Percentiles rank a stretch among this genome's conserved stretches.
phyloP scores from a whole-genome alignment of 2,329 filamentous ascomycete species.

The Teratosphaeria viscida region DNA sequence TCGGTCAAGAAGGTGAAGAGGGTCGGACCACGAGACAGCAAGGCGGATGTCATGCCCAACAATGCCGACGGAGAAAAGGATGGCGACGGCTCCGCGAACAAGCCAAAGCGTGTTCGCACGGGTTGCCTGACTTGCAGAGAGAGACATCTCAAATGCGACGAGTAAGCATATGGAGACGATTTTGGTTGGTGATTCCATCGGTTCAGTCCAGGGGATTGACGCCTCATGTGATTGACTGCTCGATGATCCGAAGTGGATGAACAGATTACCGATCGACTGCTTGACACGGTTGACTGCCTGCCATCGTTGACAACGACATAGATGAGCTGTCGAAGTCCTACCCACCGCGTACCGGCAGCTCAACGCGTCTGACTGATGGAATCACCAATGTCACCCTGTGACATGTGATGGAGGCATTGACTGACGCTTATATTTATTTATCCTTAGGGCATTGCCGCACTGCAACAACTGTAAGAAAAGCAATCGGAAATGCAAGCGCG shows the following conservation, averaged over 20 bases:
- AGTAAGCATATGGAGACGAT: conserved; percentile 27
- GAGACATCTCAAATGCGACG: conserved; percentile 84
- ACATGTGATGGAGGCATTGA: neutral
- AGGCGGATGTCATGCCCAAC: conserved; percentile 14
- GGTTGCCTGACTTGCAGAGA: conserved; percentile 86
- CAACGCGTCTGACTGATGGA: neutral
- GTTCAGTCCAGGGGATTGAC: conserved; percentile 20
- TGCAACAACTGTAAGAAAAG: conserved; percentile 82
- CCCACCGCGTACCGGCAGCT: neutral
- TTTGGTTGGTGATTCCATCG: conserved; percentile 18
- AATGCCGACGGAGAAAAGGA: conserved; percentile 24
- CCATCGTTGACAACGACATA: neutral
- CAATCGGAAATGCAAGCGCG: conserved; percentile 72
- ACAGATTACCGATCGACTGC: neutral
- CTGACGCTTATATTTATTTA: neutral
- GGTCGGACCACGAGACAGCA: conserved; percentile 18
- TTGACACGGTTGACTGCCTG: neutral
- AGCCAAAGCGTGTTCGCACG: conserved; percentile 78
- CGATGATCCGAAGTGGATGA: neutral
- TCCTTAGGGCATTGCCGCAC: conserved; percentile 29
- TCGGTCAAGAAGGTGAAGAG: conserved; percentile 23
- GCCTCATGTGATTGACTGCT: neutral
- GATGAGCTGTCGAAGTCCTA: neutral
- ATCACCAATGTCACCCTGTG: neutral
- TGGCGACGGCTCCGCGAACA: conserved; percentile 32